Evolutionary conservation across 1,284 basidiomycete species (phyloP).

Genomic region (Cutaneotrichosporon mucoides): DNA sequence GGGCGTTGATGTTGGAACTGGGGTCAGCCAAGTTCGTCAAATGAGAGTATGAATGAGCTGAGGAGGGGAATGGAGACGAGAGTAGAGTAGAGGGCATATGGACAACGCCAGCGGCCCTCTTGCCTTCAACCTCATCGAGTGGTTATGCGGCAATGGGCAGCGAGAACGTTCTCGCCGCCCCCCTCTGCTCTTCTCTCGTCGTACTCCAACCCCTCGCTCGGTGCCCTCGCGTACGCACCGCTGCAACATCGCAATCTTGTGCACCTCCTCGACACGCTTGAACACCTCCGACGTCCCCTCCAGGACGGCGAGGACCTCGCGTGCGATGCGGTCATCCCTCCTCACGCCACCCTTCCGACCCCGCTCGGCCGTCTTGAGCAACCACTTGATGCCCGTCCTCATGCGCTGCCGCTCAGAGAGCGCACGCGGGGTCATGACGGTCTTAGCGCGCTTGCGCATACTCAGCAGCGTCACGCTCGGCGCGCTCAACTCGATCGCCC

Average conservation of each 20-base stretch:
- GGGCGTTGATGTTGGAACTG: slow-evolving; percentile 9
- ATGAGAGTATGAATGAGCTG: neutral
- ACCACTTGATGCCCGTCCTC: slow-evolving; percentile 61
- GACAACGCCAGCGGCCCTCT: no score
- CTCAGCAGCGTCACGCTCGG: slow-evolving; percentile 61
- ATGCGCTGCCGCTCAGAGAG: slow-evolving; percentile 73
- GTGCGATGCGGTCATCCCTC: slow-evolving; percentile 64
- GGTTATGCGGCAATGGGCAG: no score
- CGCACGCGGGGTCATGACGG: slow-evolving; percentile 61
- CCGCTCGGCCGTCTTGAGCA: slow-evolving; percentile 59
- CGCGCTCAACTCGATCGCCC: slow-evolving; percentile 62
- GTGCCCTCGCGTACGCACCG: no score
- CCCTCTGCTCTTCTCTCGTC: no score
- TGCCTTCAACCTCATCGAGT: no score
- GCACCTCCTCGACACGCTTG: slow-evolving; percentile 60
- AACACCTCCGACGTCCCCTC: slow-evolving; percentile 59
- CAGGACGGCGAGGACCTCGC: slow-evolving; percentile 66
- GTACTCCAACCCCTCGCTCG: no score
- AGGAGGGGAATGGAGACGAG: neutral
- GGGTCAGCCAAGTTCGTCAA: neutral
- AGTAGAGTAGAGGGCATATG: neutral
- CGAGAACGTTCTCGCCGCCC: no score
- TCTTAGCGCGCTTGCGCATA: slow-evolving; percentile 60
- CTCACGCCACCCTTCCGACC: slow-evolving; percentile 53
- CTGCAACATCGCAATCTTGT: slow-evolving; percentile 70